Conservation (phyloP, 1,139 yeast genomes). For the Scheffersomyces parashehatae region DNA sequence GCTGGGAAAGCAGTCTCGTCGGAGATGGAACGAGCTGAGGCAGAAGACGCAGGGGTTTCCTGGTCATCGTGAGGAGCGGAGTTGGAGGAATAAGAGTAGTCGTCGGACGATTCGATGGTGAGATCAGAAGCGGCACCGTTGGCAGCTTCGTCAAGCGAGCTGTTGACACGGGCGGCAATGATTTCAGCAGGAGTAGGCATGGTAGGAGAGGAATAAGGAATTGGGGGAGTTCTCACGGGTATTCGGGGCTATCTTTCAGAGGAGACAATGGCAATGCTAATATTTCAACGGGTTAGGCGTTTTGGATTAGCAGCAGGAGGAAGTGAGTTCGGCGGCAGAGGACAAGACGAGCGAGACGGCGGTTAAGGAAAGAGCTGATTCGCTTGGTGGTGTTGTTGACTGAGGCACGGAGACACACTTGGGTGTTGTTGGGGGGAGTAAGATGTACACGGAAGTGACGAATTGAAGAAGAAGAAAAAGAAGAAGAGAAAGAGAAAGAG, state of each 20-base stretch:
- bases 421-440: too few relatives aligned
- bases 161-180: conserved; percentile 54
- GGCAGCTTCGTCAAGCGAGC: conserved; percentile 8
- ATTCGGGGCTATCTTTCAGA: not conserved
- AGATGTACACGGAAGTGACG: too few relatives aligned
- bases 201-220: conserved; percentile 1
- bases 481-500: too few relatives aligned
- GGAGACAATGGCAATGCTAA: conserved; percentile 1
- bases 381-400: too few relatives aligned
- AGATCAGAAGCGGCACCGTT: conserved; percentile 3
- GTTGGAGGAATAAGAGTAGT: conserved; percentile 10
- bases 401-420: too few relatives aligned
- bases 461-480: too few relatives aligned
- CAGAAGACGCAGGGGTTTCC: conserved; percentile 13
- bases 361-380: too few relatives aligned
- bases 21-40: conserved; percentile 31
- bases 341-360: too few relatives aligned
- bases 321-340: too few relatives aligned
- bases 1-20: conserved; percentile 73
- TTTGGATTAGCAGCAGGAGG: too few relatives aligned
- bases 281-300: too few relatives aligned
- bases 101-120: conserved; percentile 8
- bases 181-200: conserved; percentile 67
- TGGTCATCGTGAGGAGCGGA: conserved; percentile 5
- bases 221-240: not conserved